Base-by-base conservation (phyloP, 164 flowering plant genomes). In the Cinnamomum micranthum region DNA sequence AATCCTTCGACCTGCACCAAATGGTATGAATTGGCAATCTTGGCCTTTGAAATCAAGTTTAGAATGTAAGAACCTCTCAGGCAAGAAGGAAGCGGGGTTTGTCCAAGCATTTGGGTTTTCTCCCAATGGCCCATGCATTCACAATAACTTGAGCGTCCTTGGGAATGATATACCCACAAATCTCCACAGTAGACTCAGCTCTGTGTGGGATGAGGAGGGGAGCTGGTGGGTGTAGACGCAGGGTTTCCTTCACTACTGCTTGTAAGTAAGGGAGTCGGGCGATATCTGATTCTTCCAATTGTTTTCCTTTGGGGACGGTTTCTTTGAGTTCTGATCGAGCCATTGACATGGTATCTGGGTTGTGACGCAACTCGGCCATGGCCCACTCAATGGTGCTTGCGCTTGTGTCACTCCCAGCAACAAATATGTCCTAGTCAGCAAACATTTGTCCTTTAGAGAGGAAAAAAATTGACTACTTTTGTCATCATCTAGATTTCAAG, bases 341-440 rank as follows among this genome's bases (percentile, higher is more conserved):
- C 50, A 63, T 75, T 19, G 64, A 35, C 71, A 78, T 75, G 24
- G n/a, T 15, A 2, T 66, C 2, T 2, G 81, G 81, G 50, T 75
- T 66, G 20, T 25, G 71, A 1, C 71, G 68, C 14, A 78, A 35
- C 27, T 75, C 78, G 2, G 81, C 67, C 77, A 78, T 75, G 2
- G 81, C 81, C 81, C 81, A 78, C 47, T 78, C 81, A 15, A 78
- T 10, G 12, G 81, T 75, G 52, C 12, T 60, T 9, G 77, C 67
- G 17, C 68, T 78, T 3, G 78, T 78, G 13, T 78, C 78, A 4
- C 55, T 75, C 17, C 81, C 81, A 4, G 78, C 81, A 9, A 15
- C 41, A 67, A 74, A 78, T 71, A 75, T 1, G 64, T 78, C 81
- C 77, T 78, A 55, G 23, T 69, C 15, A 28, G 0, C 28, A 25